phyloP scores from a whole-genome alignment of 2,329 filamentous ascomycete species.

The Colletotrichum viniferum region DNA sequence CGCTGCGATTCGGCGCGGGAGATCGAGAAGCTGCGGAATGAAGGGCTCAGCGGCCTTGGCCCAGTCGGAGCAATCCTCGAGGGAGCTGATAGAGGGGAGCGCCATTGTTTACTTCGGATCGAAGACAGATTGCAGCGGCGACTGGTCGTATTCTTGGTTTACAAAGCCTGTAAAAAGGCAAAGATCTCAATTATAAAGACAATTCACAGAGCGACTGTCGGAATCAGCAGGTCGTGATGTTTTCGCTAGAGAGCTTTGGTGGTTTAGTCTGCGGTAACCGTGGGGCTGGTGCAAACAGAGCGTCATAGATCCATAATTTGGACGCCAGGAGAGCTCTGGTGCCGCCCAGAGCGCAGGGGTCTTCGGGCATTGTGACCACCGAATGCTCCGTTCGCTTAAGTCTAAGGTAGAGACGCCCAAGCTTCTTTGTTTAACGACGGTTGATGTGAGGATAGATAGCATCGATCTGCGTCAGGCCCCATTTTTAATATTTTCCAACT shows the following conservation, averaged over 20 bases:
- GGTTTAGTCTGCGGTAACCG: neutral
- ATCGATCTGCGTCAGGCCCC: neutral
- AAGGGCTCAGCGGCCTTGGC: constrained; percentile 77
- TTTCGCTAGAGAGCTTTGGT: neutral
- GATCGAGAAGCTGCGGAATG: constrained; percentile 69
- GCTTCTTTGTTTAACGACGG: neutral
- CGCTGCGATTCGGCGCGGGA: constrained; percentile 69
- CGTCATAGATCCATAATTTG: constrained; percentile 12
- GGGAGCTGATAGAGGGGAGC: constrained; percentile 71
- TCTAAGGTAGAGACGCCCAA: neutral
- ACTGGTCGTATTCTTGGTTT: neutral
- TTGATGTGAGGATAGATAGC: neutral
- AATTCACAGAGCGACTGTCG: neutral
- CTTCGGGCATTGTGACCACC: constrained; percentile 1
- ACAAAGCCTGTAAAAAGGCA: neutral
- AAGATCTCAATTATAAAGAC: neutral
- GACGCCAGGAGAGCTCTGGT: neutral
- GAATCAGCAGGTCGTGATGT: neutral
- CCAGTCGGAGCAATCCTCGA: constrained; percentile 80
- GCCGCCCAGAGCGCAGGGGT: neutral
- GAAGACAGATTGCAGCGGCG: neutral
- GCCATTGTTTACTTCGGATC: constrained; percentile 54
- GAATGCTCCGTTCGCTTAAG: neutral
- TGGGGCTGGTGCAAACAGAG: constrained; percentile 3
- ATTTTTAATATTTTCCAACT: neutral